Conservation (phyloP, 371 early-diverging fungal genomes). For the Mortierella sp. region DNA sequence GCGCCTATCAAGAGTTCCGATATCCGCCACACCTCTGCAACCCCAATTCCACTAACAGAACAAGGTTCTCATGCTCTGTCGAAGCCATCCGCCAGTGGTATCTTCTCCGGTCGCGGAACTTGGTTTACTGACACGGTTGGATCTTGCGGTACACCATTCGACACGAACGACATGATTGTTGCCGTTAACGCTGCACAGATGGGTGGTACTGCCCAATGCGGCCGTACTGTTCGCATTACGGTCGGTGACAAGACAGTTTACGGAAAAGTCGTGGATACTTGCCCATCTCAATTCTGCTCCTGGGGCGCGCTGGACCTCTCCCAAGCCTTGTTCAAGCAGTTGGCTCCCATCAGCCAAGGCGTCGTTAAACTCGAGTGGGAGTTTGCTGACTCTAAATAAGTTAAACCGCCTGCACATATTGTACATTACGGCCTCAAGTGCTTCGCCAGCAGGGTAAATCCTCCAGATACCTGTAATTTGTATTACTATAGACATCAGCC, state of each 20-base stretch:
- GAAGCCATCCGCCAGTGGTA: background rate
- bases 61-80: background rate
- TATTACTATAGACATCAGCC: background rate
- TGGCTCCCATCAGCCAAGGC: conserved; percentile 34
- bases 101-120: conserved; percentile 41
- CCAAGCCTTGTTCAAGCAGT: conserved; percentile 47
- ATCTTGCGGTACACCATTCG: conserved; percentile 29
- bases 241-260: conserved; percentile 21
- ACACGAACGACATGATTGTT: conserved; percentile 53
- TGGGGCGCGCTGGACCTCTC: conserved; percentile 39
- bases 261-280: conserved; percentile 41
- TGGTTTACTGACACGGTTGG: conserved; percentile 50
- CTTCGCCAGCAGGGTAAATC: background rate
- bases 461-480: background rate
- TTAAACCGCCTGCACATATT: background rate
- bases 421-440: background rate
- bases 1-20: conserved; percentile 19
- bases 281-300: conserved; percentile 42
- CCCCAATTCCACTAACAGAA: conserved; percentile 9
- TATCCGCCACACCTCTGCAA: conserved; percentile 13
- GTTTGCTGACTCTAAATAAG: conserved; percentile 17
- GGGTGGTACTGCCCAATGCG: conserved; percentile 36
- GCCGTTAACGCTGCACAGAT: conserved; percentile 47
- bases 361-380: conserved; percentile 39
- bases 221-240: conserved; percentile 25